A percentile compares a stretch with the other conserved stretches of the same genome.
Evolutionary conservation across 495 filamentous ascomycete species (phyloP).

Genomic region (Hyaloscypha bicolor): DNA sequence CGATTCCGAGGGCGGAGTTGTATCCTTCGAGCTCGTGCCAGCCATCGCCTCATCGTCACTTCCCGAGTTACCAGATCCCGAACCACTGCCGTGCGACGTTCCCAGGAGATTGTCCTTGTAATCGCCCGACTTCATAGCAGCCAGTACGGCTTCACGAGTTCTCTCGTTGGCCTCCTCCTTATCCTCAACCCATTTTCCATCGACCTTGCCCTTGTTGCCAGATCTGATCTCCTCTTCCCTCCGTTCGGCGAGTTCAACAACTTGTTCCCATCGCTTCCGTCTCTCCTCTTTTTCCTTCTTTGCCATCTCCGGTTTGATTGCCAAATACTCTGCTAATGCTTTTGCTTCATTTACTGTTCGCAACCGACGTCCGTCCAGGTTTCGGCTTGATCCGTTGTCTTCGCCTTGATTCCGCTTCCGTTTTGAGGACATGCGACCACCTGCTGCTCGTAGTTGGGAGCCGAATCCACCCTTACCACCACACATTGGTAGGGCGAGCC

Average conservation of each 20-base stretch:
- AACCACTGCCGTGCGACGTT: constrained; percentile 41
- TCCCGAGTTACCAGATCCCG: constrained; percentile 40
- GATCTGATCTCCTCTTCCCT: constrained; percentile 77
- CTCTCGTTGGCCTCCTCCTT: constrained; percentile 84
- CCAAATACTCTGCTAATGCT: constrained; percentile 89
- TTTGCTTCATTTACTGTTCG: constrained; percentile 95
- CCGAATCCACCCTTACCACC: constrained; percentile 98
- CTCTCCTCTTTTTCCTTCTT: constrained; percentile 85
- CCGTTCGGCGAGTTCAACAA: constrained; percentile 80
- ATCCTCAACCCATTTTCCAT: constrained; percentile 91
- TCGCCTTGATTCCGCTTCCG: constrained; percentile 86
- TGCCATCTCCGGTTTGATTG: constrained; percentile 96
- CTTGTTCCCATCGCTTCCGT: constrained; percentile 76
- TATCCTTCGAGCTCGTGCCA: constrained; percentile 37
- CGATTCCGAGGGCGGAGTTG: constrained; percentile 39
- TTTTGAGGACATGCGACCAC: constrained; percentile 94
- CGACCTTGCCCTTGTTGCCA: constrained; percentile 69
- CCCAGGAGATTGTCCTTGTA: constrained; percentile 53
- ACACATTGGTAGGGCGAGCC: constrained; percentile 70
- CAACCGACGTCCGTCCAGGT: constrained; percentile 87
- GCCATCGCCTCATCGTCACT: constrained; percentile 48
- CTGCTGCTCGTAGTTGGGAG: constrained; percentile 93
- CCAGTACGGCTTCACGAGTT: constrained; percentile 79
- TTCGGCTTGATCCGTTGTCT: constrained; percentile 83
- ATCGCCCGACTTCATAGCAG: constrained; percentile 71